Base-by-base conservation (phyloP, 2,329 filamentous ascomycete genomes). In the Talaromyces sp. region DNA sequence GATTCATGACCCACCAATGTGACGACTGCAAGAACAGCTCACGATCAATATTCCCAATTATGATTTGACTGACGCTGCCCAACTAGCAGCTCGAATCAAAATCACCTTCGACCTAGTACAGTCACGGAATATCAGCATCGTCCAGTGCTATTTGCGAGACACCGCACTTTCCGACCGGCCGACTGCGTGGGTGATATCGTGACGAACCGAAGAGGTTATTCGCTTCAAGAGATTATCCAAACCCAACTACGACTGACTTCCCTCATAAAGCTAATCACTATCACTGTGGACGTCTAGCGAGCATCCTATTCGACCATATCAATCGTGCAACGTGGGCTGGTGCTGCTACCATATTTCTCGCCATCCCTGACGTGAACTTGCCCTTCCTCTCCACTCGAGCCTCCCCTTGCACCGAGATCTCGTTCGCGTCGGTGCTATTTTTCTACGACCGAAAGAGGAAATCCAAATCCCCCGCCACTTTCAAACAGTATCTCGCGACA, bases 401-500 rank as follows among this genome's bases (percentile, higher is more conserved):
- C 49, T 63, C 61, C 61, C 61, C 61, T 63, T 63, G 61, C 61
- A 63, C 61, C 61, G 51, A 63, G 36, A 34, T 43, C 25, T 59
- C 8, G 31, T 63, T 63, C 49, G 61, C 49, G 61, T 58, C 49
- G 22, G 38, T 29, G 15, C 38, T 54, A 27, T 43, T 45, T 43
- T 53, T 45, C 49, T 34, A 53, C 38, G 10, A 45, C 38, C 61
- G 49, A 34, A 56, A 63, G 61, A 63, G 61, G 25, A 63, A 56
- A 40, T 8, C 61, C 27, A 36, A 40, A 53, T 61, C 34, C 36
- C 61, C 49, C 40, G 61, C 61, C 61, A 56, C 61, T 22, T 45
- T 22, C n/a, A 40, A 15, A 53, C n/a, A 40, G 2, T 40, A 51
- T 38, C 36, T 53, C 45, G 31, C 59, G 34, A 60, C 11, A 47